These are phyloP conservation scores for Pleurotus salmoneostramineus DNA, from an alignment of 768 basidiomycete species.

Conservation along the genomic window DNA sequence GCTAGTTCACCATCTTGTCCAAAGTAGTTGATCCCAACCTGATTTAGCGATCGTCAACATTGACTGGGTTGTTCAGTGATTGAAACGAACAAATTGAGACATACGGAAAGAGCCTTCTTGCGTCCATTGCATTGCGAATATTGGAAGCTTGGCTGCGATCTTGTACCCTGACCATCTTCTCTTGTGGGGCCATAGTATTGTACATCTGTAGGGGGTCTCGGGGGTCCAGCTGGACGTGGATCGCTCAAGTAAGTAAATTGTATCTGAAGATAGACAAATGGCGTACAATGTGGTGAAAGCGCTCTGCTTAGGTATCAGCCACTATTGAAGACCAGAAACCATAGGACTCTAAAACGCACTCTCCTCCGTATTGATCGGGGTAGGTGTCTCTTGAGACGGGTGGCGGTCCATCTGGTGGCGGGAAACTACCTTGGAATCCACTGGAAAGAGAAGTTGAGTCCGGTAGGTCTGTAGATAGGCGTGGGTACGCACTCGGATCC, in stretches of 20 bases:
- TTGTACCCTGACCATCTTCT: conserved; percentile 37
- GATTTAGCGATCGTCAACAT: background rate
- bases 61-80: conserved; percentile 4
- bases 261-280: conserved; percentile 2
- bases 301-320: no score
- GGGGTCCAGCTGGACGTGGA: conserved; percentile 34
- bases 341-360: conserved; percentile 8
- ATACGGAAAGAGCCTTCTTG: conserved; percentile 84
- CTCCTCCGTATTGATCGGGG: conserved; percentile 14
- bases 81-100: conserved; percentile 19
- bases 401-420: background rate
- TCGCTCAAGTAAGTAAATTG: conserved; percentile 2
- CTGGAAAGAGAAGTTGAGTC: conserved; percentile 36
- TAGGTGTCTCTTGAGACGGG: conserved; percentile 15
- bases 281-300: background rate
- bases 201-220: conserved; percentile 47
- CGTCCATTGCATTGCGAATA: conserved; percentile 87
- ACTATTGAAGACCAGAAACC: background rate
- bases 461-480: conserved; percentile 21
- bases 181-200: conserved; percentile 64
- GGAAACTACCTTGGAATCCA: conserved; percentile 27
- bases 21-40: conserved; percentile 90
- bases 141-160: conserved; percentile 66
- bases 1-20: conserved; percentile 59
- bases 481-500: conserved; percentile 10